Percentiles rank a stretch among this genome's conserved stretches.
phyloP scores from a whole-genome alignment of 148 eudicot genomes.

The Camellia japonica region DNA sequence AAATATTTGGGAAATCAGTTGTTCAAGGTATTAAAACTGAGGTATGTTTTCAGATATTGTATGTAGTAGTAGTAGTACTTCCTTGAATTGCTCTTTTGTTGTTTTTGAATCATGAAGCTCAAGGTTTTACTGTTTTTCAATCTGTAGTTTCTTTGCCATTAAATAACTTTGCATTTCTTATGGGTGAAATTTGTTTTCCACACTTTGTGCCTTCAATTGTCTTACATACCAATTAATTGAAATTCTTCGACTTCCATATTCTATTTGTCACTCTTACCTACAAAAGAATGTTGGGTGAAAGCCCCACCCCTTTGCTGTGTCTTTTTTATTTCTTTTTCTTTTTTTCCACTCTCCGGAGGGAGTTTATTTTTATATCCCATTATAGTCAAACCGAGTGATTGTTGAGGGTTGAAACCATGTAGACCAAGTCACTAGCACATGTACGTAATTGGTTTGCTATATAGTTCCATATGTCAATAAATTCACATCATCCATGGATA shows the following conservation, averaged over 20 bases:
- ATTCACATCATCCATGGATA: neutral
- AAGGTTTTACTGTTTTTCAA: too few species aligned
- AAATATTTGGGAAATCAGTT: too few species aligned
- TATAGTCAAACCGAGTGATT: neutral
- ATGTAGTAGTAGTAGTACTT: too few species aligned
- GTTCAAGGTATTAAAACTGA: too few species aligned
- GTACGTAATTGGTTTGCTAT: neutral
- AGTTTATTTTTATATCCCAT: neutral
- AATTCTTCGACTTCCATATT: neutral
- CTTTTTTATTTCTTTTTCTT: neutral
- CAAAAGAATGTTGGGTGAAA: neutral
- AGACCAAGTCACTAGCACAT: neutral
- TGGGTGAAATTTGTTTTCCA: too few species aligned
- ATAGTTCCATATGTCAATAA: neutral
- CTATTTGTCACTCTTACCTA: neutral
- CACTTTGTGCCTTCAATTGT: too few species aligned
- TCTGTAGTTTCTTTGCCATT: too few species aligned
- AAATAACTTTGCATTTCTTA: too few species aligned
- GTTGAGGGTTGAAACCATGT: neutral
- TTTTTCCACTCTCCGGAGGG: too few species aligned
- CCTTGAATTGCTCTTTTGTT: too few species aligned
- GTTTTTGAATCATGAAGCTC: too few species aligned
- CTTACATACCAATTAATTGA: neutral
- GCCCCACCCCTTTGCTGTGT: neutral
- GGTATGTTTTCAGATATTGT: too few species aligned